A percentile compares a stretch with the other conserved stretches of the same genome.
These are phyloP conservation scores for Myxozyma sirexii DNA, from an alignment of 805 yeast genomes.

Conservation along the genomic window DNA sequence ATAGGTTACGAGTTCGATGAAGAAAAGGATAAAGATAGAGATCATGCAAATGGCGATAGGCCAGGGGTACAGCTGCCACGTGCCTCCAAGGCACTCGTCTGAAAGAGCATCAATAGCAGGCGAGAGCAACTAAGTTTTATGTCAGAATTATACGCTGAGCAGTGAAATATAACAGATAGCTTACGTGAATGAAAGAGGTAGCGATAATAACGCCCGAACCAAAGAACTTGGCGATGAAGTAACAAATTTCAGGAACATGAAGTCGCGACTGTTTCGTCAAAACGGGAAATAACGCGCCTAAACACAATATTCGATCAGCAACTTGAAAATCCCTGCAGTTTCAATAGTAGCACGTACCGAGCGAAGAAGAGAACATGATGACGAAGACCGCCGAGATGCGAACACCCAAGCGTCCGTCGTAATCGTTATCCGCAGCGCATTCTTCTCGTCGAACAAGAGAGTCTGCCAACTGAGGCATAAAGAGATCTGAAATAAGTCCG, in stretches of 20 bases:
- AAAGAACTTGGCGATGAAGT: slow-evolving; percentile 36
- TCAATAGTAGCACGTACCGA: slow-evolving; percentile 37
- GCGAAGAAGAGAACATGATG: slow-evolving; percentile 52
- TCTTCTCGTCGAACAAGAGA: slow-evolving; percentile 16
- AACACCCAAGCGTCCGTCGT: slow-evolving; percentile 50
- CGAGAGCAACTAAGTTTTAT: slow-evolving; percentile 12
- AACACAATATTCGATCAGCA: not conserved
- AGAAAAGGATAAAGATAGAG: slow-evolving; percentile 51
- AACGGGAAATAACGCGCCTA: slow-evolving; percentile 51
- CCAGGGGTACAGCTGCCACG: slow-evolving; percentile 59
- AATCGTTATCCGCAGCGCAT: slow-evolving; percentile 41
- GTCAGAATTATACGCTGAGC: too few species aligned
- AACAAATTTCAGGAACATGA: slow-evolving; percentile 25
- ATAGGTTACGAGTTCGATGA: slow-evolving; percentile 54
- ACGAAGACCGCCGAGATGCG: slow-evolving; percentile 65
- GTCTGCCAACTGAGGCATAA: slow-evolving; percentile 1
- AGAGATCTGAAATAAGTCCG: not conserved
- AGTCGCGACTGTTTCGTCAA: slow-evolving; percentile 36
- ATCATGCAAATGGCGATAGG: slow-evolving; percentile 57
- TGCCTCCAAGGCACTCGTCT: slow-evolving; percentile 30
- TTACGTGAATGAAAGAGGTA: slow-evolving; percentile 68
- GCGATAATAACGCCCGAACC: slow-evolving; percentile 81
- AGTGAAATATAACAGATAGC: too few species aligned
- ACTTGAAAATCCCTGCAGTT: not conserved
- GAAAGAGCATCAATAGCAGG: slow-evolving; percentile 32